Percentiles rank a stretch among this genome's conserved stretches.
These are phyloP conservation scores for Leccinum longicurvipes DNA, from an alignment of 768 basidiomycete genomes.

Conservation along the genomic window DNA sequence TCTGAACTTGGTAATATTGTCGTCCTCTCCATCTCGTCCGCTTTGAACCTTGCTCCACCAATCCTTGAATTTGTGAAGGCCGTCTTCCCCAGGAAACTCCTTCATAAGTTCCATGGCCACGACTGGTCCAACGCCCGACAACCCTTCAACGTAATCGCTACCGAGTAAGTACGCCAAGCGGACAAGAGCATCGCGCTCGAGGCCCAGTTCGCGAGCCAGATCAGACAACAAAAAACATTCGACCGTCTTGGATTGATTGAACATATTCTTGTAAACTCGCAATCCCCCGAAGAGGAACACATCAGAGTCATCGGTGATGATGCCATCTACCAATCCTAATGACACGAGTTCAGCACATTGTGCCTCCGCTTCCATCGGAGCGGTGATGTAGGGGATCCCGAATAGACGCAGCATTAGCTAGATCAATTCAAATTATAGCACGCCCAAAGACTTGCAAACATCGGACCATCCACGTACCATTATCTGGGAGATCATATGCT, in stretches of 20 bases:
- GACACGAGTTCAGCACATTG: slow-evolving; percentile 92
- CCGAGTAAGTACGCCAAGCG: slow-evolving; percentile 91
- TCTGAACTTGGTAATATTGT: slow-evolving; percentile 74
- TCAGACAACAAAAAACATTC: slow-evolving; percentile 90
- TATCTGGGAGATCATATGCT: slow-evolving; percentile 89
- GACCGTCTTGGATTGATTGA: slow-evolving; percentile 98
- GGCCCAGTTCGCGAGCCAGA: slow-evolving; percentile 79
- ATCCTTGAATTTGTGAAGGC: slow-evolving; percentile 80
- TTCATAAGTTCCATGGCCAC: slow-evolving; percentile 93
- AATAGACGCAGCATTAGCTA: slow-evolving; percentile 90
- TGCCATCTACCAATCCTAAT: slow-evolving; percentile 87
- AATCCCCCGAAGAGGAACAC: slow-evolving; percentile 96
- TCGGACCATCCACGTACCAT: slow-evolving; percentile 43
- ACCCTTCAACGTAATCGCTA: slow-evolving; percentile 93
- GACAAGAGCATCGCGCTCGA: slow-evolving; percentile 83
- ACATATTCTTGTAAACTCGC: slow-evolving; percentile 99
- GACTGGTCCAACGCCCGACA: slow-evolving; percentile 91
- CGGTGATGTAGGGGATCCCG: slow-evolving; percentile 97
- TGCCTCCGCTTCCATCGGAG: slow-evolving; percentile 99
- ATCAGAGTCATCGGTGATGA: slow-evolving; percentile 98
- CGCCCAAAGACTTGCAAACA: background rate
- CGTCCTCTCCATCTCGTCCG: slow-evolving; percentile 76
- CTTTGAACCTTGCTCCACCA: slow-evolving; percentile 96
- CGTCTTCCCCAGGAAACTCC: slow-evolving; percentile 86
- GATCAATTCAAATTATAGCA: slow-evolving; percentile 1